Percentiles rank a stretch among this genome's conserved stretches.
Conservation (phyloP, 1,284 basidiomycete genomes). For the Coriolopsis trogii region DNA sequence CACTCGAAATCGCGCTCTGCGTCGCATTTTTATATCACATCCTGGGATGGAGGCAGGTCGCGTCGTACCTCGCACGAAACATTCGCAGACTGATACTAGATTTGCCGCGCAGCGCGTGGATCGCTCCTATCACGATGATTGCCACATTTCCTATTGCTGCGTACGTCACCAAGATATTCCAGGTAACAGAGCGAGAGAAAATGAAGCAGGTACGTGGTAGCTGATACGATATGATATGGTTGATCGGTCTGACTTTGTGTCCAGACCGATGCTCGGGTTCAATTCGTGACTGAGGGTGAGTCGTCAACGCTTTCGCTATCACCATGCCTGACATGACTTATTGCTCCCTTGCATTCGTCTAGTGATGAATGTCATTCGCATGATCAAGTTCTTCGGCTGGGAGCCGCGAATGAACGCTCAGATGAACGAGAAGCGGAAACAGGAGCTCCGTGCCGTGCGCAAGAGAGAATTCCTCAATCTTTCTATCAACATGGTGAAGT, state of each 20-base stretch:
- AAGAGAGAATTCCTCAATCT: constrained; percentile 28
- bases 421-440: constrained; percentile 51
- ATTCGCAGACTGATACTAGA: no score
- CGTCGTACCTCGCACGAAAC: no score
- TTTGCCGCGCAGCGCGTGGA: constrained; percentile 39
- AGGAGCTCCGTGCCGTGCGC: constrained; percentile 54
- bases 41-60: constrained; percentile 50
- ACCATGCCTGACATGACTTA: not conserved
- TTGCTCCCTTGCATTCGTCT: not conserved
- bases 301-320: not conserved
- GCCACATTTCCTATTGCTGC: constrained; percentile 56
- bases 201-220: constrained; percentile 38
- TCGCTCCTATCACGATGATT: constrained; percentile 57
- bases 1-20: constrained; percentile 38
- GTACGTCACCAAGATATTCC: constrained; percentile 34
- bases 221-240: no score
- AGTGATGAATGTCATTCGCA: constrained; percentile 46
- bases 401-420: constrained; percentile 48
- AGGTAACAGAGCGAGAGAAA: constrained; percentile 34
- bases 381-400: constrained; percentile 43
- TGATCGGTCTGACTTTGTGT: constrained; percentile 16
- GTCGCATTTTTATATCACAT: constrained; percentile 47
- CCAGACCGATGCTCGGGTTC: constrained; percentile 52
- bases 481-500: constrained; percentile 16
- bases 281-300: constrained; percentile 51